These are phyloP conservation scores for Alternaria infectoria DNA, from an alignment of 2,329 filamentous ascomycete species.

Conservation along the genomic window DNA sequence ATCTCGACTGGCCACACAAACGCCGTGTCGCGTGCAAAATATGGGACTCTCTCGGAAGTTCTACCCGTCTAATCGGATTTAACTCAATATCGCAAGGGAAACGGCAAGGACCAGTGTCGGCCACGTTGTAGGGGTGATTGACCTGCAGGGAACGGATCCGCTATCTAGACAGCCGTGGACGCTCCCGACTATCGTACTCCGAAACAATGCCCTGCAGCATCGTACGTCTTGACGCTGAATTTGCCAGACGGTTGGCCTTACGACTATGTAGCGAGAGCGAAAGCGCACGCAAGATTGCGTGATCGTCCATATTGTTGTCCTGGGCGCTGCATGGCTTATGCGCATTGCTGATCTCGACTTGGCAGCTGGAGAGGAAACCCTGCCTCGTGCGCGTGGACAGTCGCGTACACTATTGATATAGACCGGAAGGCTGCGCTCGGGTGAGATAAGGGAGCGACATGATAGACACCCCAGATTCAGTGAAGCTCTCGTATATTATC, in stretches of 20 bases:
- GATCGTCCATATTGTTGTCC: not conserved
- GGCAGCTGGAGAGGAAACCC: not conserved
- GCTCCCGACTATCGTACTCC: not conserved
- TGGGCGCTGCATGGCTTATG: not conserved
- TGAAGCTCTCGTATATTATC: no score
- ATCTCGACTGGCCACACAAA: not conserved
- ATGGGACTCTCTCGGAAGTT: not conserved
- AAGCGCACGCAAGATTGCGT: slow-evolving; percentile 6
- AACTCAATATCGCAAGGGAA: not conserved
- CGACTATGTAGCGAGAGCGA: not conserved
- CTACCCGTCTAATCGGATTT: not conserved
- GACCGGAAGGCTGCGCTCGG: not conserved
- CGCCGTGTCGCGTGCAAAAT: not conserved
- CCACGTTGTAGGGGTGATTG: not conserved
- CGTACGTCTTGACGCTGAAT: not conserved
- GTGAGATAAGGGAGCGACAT: not conserved
- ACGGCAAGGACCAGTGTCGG: not conserved
- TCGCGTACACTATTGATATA: not conserved
- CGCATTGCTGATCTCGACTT: not conserved
- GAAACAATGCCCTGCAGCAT: not conserved
- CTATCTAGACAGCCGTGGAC: not conserved
- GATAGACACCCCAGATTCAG: not conserved
- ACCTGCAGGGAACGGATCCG: not conserved
- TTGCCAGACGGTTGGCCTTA: not conserved
- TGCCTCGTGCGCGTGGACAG: not conserved